These are phyloP conservation scores for Pyrenophora tritici-repentis DNA, from an alignment of 2,329 filamentous ascomycete species.

Conservation along the genomic window DNA sequence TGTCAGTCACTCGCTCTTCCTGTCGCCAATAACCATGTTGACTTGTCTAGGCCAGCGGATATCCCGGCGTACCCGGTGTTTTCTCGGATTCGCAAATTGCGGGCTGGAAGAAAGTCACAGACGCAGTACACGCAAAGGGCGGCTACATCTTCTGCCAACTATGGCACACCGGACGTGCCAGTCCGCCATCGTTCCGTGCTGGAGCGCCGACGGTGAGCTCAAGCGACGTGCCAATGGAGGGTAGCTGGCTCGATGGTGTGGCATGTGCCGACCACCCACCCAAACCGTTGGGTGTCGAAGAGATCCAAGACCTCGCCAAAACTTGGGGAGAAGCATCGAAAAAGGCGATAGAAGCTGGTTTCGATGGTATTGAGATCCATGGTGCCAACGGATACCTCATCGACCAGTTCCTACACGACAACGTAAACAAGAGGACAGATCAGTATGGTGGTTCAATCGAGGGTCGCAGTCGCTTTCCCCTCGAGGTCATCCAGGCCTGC, in stretches of 20 bases:
- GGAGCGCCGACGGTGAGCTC: conserved; percentile 46
- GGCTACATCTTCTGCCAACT: conserved; percentile 55
- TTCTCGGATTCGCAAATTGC: conserved; percentile 50
- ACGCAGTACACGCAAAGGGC: conserved; percentile 58
- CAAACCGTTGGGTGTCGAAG: conserved; percentile 45
- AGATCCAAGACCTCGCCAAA: conserved; percentile 47
- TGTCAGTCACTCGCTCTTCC: conserved; percentile 18
- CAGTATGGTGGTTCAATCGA: conserved; percentile 57
- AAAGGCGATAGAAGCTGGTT: conserved; percentile 44
- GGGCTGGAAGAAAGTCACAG: conserved; percentile 58
- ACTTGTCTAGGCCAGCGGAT: conserved; percentile 48
- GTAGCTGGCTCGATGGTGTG: conserved; percentile 48
- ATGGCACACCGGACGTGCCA: conserved; percentile 55
- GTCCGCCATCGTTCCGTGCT: conserved; percentile 47
- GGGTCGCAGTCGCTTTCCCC: conserved; percentile 60
- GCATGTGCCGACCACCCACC: conserved; percentile 44
- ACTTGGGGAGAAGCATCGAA: conserved; percentile 49
- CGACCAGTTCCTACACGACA: conserved; percentile 59
- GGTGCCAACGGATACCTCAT: conserved; percentile 54
- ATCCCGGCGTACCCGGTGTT: conserved; percentile 41
- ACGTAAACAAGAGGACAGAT: conserved; percentile 57
- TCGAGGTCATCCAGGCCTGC: conserved; percentile 56
- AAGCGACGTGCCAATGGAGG: conserved; percentile 49
- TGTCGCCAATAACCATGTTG: not conserved
- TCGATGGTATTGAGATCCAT: conserved; percentile 50